A percentile compares a stretch with the other conserved stretches of the same genome.
Conservation (phyloP, 2,329 filamentous ascomycete genomes). For the Tolypocladium paradoxum region DNA sequence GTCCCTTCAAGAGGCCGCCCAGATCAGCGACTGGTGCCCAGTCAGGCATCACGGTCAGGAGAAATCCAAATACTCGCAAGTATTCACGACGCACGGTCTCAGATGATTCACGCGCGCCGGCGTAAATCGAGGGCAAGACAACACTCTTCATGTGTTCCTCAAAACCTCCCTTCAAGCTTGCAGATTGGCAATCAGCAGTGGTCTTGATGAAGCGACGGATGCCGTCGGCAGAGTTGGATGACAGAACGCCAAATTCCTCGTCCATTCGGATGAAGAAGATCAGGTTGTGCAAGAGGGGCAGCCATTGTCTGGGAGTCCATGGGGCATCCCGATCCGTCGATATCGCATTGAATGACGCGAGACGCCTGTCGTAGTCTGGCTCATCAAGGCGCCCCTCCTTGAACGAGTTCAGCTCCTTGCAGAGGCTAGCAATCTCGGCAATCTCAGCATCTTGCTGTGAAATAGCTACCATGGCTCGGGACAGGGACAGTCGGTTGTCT, state of each 20-base stretch:
- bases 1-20: constrained; percentile 49
- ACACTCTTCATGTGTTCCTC: constrained; percentile 49
- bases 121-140: constrained; percentile 65
- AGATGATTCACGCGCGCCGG: constrained; percentile 65
- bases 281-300: constrained; percentile 79
- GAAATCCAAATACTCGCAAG: constrained; percentile 64
- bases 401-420: constrained; percentile 72
- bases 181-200: constrained; percentile 29
- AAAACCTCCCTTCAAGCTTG: constrained; percentile 32
- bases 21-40: constrained; percentile 69
- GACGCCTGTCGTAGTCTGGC: constrained; percentile 75
- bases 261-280: constrained; percentile 77
- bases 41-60: constrained; percentile 59
- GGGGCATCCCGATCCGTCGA: constrained; percentile 48
- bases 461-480: constrained; percentile 61
- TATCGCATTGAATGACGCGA: constrained; percentile 65
- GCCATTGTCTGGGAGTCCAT: constrained; percentile 68
- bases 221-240: constrained; percentile 68
- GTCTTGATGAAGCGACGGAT: constrained; percentile 69
- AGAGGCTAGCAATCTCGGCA: constrained; percentile 55
- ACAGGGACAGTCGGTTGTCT: constrained; percentile 62
- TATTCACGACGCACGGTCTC: constrained; percentile 80
- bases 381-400: constrained; percentile 64
- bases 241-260: constrained; percentile 78
- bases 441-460: constrained; percentile 52